Evolutionary conservation across 495 filamentous ascomycete genomes (phyloP), one percentile per base, ranked within the genome.

Genomic region (Cudoniella acicularis): DNA sequence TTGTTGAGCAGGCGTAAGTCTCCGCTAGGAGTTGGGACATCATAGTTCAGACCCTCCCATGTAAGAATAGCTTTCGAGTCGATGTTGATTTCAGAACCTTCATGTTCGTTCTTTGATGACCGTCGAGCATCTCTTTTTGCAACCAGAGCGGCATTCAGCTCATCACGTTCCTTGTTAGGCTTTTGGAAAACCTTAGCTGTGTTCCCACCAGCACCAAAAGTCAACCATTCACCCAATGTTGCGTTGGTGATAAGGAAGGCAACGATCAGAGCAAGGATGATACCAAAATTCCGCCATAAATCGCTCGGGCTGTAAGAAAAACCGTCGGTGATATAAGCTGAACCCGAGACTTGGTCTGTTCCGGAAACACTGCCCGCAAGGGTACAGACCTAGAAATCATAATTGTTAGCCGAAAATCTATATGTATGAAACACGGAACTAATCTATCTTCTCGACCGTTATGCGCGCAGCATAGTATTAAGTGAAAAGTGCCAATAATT

Each of bases 141-240:
- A 40, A 73, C 70, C 26, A 92, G 73, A 9, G 77, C 81, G 41
- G 83, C 74, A 67, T 95, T 95, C 1, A 94, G 76, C 21, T 73
- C 70, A 62, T 86, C 84, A 6, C 85, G 81, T 65, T 93, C 89
- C 0, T 75, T 79, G 58, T 90, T 86, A 49, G 89, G 85, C 53
- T 84, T 72, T 65, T 85, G 84, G 72, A 84, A 91, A 2, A 89
- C 77, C 1, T 85, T 89, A 1, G 89, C 84, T 11, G 83, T 75
- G 53, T 83, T 88, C 9, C 87, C 88, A 24, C 86, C 87, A 53
- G 82, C 84, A 40, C 60, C 64, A 65, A 86, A 90, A 18, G 81
- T 85, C 52, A 93, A 75, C n/a, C 82, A 79, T 67, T 96, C 90
- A 52, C 89, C 89, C 1, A 92, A 77, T 25, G 86, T 79, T 6